Base-by-base conservation (phyloP, 2,329 filamentous ascomycete species). In the Curvularia lunata region DNA sequence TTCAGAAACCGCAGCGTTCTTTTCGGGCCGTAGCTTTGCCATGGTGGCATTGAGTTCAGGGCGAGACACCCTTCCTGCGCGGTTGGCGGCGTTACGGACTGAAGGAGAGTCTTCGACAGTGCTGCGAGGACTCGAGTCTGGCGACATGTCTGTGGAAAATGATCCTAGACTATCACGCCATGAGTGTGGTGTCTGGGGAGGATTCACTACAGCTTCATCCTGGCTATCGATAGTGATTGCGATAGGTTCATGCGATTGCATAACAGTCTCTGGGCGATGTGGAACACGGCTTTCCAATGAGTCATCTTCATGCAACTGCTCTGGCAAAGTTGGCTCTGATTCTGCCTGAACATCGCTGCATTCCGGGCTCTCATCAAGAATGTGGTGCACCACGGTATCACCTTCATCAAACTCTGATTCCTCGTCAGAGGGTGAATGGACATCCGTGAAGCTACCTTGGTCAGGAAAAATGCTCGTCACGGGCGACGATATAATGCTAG, bases 11-110 rank as follows among this genome's bases (percentile, higher is more conserved):
- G 83, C 79, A 51, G 71, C 76, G 7, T 38, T 63, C 49, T 70
- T 69, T 13, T 40, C 57, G 1, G 63, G 55, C 12, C 75, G 75
- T 27, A 76, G 75, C 61, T 81, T 81, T 13, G 63, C 56, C 75
- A 81, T 80, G 12, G 75, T 72, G 7, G 75, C 75, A 56, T 81
- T 81, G 10, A 81, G 69, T n/a, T 78, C 77, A 12, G 78, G 77
- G 8, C 68, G 69, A 21, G 75, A 68, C 48, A 56, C 65, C 62
- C 65, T 72, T 25, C 68, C 61, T 27, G 56, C 56, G 23, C 70
- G 69, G 32, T 70, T 70, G 40, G 67, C 62, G 37, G 64, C 50
- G 38, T 68, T 70, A 30, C 75, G 73, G 1, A 74, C 56, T 4
- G 74, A 77, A 16, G 76, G 76, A 0, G 77, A 78, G 18, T 77